Conservation (phyloP, 768 basidiomycete species). For the Phylloporus scabripes region DNA sequence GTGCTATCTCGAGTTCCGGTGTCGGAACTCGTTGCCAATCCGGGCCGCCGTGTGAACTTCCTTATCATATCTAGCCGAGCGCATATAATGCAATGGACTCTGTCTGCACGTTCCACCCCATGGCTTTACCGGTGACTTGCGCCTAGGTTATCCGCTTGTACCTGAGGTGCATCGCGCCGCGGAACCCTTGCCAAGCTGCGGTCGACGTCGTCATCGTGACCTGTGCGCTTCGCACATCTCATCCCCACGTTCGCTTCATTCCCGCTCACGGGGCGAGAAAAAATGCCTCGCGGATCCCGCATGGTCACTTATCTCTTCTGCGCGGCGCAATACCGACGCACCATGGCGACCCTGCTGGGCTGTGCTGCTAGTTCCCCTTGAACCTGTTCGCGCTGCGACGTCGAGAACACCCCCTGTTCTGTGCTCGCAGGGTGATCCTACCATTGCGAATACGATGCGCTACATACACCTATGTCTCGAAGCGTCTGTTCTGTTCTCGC, state of each 20-base stretch:
- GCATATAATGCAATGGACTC: not conserved
- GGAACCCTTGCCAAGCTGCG: constrained; percentile 6
- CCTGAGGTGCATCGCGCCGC: constrained; percentile 19
- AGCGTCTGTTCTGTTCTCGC: not conserved
- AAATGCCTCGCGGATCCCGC: constrained; percentile 27
- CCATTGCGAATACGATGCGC: not conserved
- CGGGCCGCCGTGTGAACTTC: constrained; percentile 12
- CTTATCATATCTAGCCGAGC: constrained; percentile 28
- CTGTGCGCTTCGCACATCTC: constrained; percentile 8
- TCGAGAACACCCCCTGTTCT: not conserved
- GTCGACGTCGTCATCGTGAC: constrained; percentile 22
- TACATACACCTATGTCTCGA: not conserved
- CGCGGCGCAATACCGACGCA: constrained; percentile 17
- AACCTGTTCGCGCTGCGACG: constrained; percentile 13
- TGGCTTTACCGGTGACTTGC: constrained; percentile 2
- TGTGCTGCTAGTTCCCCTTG: constrained; percentile 13
- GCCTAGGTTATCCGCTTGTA: constrained; percentile 14
- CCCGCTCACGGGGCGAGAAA: constrained; percentile 19
- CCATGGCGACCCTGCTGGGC: constrained; percentile 9
- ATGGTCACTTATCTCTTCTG: constrained; percentile 19
- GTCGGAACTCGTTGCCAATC: constrained; percentile 20
- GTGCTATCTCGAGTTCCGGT: constrained; percentile 13
- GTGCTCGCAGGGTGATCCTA: not conserved
- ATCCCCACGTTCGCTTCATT: constrained; percentile 24
- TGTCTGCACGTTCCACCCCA: constrained; percentile 1